Evolutionary conservation across 1,139 yeast species (phyloP).

Genomic region (Yamadazyma jaroonii): DNA sequence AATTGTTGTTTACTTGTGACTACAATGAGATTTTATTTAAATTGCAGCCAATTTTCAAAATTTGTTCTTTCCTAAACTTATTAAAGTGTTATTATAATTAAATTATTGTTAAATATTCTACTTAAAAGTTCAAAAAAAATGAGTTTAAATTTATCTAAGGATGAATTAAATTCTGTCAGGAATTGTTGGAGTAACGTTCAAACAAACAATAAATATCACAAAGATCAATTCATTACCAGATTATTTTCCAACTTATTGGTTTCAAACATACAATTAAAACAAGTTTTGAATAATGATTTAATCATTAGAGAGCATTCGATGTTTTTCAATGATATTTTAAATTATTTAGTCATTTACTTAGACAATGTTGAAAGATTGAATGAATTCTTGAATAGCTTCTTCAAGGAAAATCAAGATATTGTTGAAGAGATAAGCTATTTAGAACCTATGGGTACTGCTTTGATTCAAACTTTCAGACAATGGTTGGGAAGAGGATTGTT

Average conservation of each 20-base stretch:
- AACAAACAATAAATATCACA: slow-evolving; percentile 27
- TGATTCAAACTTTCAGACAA: slow-evolving; percentile 39
- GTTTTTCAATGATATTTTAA: slow-evolving; percentile 37
- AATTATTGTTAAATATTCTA: slow-evolving; percentile 1
- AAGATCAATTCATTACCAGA: slow-evolving; percentile 27
- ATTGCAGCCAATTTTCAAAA: slow-evolving; percentile 4
- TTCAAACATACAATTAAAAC: slow-evolving; percentile 25
- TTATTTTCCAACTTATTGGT: slow-evolving; percentile 35
- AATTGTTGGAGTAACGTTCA: slow-evolving; percentile 33
- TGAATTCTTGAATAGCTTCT: slow-evolving; percentile 35
- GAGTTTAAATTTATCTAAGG: slow-evolving; percentile 13
- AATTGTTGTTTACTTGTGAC: slow-evolving; percentile 1
- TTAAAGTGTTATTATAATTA: background rate
- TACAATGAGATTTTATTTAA: slow-evolving; percentile 3
- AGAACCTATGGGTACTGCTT: slow-evolving; percentile 44
- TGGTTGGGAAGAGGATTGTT: slow-evolving; percentile 33
- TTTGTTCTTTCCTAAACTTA: slow-evolving; percentile 1
- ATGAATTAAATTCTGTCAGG: slow-evolving; percentile 19
- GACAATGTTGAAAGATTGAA: slow-evolving; percentile 28
- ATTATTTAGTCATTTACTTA: slow-evolving; percentile 30
- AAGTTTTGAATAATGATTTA: slow-evolving; percentile 23
- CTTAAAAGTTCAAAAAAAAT: slow-evolving; percentile 4
- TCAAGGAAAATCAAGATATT: slow-evolving; percentile 30
- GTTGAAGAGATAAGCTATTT: slow-evolving; percentile 30
- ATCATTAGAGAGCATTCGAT: slow-evolving; percentile 29